Evolutionary conservation across 495 filamentous ascomycete species (phyloP), one percentile per base, ranked within the genome.

Genomic region (Hypoxylon cercidicola): DNA sequence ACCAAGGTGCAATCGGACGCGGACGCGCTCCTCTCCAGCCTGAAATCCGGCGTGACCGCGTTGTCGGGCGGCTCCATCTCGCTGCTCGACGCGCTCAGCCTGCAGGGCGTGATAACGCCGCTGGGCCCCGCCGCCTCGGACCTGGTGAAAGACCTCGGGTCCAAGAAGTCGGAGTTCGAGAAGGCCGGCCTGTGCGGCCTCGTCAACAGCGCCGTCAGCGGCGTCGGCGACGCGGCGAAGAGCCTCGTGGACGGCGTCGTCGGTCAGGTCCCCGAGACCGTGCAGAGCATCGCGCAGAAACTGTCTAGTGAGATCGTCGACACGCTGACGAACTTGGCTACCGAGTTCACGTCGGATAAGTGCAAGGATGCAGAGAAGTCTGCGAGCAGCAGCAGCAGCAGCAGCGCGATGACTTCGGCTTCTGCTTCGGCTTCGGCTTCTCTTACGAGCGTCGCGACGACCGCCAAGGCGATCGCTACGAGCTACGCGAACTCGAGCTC

Each of bases 141-240:
- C 35, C 62, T 75, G 28, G 49, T 80, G 49, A 35, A 57, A 8
- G 68, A 77, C 52, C 52, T 81, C 46, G 67, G 68, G 51, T 39
- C 50, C 50, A 78, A 78, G 72, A 77, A 78, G 68, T 25, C 40
- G 20, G 41, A 68, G 15, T 72, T 82, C 62, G 75, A 74, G 45
- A 52, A 71, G 15, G 74, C 74, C 28, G 64, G 68, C 40, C 60
- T 71, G 12, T 79, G 75, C 56, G 50, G 50, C 2, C 34, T 40
- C 3, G 57, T 78, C 58, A 66, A 75, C 43, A 23, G 41, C 12
- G 53, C 66, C 16, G 68, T 80, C 30, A 43, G 62, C n/a, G 49
- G 68, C 18, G 71, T 77, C 55, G 71, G 71, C 30, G 58, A 51
- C 55, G 78, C 77, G 32, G 72, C 75, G 59, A 56, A 73, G 44